Evolutionary conservation across 345 rosid species (phyloP).

Genomic region (Lenwebbia sp.): DNA sequence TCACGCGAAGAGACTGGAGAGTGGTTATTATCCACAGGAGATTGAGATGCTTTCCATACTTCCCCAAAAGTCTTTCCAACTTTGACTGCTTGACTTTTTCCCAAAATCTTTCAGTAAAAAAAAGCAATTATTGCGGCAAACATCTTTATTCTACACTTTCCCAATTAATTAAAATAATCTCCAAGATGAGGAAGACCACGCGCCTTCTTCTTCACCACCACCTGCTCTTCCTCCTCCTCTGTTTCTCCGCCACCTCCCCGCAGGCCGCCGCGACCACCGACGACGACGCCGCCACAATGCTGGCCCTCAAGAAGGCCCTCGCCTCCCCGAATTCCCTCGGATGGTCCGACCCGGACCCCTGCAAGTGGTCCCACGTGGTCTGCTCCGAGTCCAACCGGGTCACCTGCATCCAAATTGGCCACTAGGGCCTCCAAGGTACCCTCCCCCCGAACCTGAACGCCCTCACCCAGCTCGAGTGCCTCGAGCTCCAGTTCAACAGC

Average conservation of each 20-base stretch:
- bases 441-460: slow-evolving; percentile 42
- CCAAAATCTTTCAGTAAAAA: no score
- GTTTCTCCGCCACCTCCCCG: not conserved
- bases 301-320: slow-evolving; percentile 46
- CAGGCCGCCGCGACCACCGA: not conserved
- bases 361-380: slow-evolving; percentile 56
- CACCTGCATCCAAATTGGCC: slow-evolving; percentile 83
- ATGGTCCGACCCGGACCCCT: slow-evolving; percentile 81
- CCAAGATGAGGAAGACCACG: not conserved
- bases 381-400: slow-evolving; percentile 52
- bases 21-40: no score
- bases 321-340: slow-evolving; percentile 46
- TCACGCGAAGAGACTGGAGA: no score
- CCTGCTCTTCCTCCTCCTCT: not conserved
- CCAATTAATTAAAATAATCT: not conserved
- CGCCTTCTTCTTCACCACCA: not conserved
- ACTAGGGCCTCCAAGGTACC: slow-evolving; percentile 53
- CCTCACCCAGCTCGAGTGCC: slow-evolving; percentile 49
- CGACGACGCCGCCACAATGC: slow-evolving; percentile 42
- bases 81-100: no score
- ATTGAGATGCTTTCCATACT: no score
- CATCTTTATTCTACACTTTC: no score
- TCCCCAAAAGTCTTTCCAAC: no score
- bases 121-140: no score
- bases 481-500: slow-evolving; percentile 75